Evolutionary conservation across 805 yeast genomes (phyloP).

Genomic region (Starmerella khaoyaiensis): DNA sequence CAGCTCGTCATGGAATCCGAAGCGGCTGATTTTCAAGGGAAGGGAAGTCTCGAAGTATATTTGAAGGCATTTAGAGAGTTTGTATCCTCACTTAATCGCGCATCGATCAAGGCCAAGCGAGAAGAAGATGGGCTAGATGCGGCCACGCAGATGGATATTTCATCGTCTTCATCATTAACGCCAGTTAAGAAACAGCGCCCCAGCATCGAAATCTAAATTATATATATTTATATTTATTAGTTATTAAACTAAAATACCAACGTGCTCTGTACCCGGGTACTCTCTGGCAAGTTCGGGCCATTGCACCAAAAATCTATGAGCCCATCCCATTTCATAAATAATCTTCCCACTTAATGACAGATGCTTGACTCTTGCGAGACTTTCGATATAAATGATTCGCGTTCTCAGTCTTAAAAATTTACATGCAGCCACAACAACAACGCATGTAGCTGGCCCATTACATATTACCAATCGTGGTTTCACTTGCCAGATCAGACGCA

Average conservation of each 20-base stretch:
- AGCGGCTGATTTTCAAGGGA: conserved; percentile 29
- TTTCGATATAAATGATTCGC: conserved; percentile 66
- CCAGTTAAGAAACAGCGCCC: no score
- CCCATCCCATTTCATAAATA: conserved; percentile 54
- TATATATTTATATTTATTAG: no score
- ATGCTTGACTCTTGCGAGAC: conserved; percentile 65
- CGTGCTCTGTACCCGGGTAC: conserved; percentile 53
- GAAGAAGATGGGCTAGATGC: no score
- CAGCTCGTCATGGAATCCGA: conserved; percentile 54
- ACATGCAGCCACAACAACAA: conserved; percentile 38
- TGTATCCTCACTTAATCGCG: conserved; percentile 46
- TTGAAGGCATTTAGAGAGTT: conserved; percentile 52
- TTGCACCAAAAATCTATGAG: conserved; percentile 75
- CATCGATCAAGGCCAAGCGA: no score
- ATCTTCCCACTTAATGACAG: conserved; percentile 69
- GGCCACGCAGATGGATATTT: no score
- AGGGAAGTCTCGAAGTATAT: conserved; percentile 59
- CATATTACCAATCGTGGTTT: conserved; percentile 38
- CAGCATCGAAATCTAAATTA: not conserved
- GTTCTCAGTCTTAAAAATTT: conserved; percentile 29
- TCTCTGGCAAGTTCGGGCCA: conserved; percentile 53
- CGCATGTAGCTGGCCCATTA: conserved; percentile 79
- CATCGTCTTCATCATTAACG: no score
- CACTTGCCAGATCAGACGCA: conserved; percentile 22
- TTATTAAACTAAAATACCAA: conserved; percentile 57